Base-by-base conservation (phyloP, 164 flowering plant species). In the Magnolia changhungtana region DNA sequence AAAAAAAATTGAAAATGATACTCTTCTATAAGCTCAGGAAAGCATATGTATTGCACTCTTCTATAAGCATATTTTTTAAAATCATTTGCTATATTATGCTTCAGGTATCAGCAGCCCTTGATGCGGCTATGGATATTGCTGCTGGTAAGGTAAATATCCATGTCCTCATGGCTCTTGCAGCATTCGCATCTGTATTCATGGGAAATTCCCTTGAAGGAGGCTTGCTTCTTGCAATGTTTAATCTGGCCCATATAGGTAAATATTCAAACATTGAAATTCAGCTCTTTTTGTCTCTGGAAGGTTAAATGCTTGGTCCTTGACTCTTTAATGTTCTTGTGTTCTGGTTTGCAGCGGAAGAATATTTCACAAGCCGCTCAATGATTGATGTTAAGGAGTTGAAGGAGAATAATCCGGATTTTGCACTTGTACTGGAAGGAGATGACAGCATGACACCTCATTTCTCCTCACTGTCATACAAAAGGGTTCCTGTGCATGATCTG, bases 111-210 rank as follows among this genome's bases (percentile, higher is more conserved):
- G 91, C 99, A 16, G 87, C 93, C 71, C 89, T 91, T 83, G 99
- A 96, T 86, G 97, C 99, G 52, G 83, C 88, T 64, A 81, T 85
- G 70, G 99, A 96, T 82, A 85, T 94, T 74, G 78, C 90, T 76
- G 97, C 93, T 75, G 99, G 98, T 27, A 96, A 84, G 76, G 93
- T 96, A 24, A 96, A 94, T 75, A 96, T 96, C 74, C 99, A 96
- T 84, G 99, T 96, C 45, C 83, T 96, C 63, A 96, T 96, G 99
- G 98, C 99, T 27, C 88, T 96, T 64, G 97, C 99, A 4, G 98
- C 92, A 76, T 94, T 96, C 88, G 97, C 99, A 69, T 94, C 99
- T 7, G 84, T 91, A 19, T 89, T 94, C 82, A 94, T 96, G 99
- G 98, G 99, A 52, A 96, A 92, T 75, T 27, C 92, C 29, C 83